Conservation (phyloP, 495 filamentous ascomycete genomes). For the Stereocaulon alpinum region DNA sequence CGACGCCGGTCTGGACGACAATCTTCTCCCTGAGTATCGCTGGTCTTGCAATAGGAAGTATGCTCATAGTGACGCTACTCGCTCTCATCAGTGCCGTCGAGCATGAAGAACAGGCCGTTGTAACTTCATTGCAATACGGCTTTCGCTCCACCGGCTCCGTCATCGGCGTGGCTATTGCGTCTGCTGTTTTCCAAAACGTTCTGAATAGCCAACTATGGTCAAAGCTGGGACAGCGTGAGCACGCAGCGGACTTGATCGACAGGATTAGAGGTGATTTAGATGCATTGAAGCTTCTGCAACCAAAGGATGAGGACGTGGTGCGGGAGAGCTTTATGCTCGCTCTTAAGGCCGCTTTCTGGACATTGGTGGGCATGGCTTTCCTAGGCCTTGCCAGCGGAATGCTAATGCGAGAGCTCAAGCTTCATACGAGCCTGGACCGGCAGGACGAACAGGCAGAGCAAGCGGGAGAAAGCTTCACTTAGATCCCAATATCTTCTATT, state of each 20-base stretch:
- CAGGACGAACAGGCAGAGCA: neutral
- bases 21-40: conserved; percentile 58
- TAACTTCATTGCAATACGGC: conserved; percentile 74
- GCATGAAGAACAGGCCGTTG: conserved; percentile 71
- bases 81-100: conserved; percentile 72
- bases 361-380: conserved; percentile 40
- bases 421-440: neutral
- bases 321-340: conserved; percentile 51
- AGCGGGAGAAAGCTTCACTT: neutral
- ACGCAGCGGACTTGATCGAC: conserved; percentile 48
- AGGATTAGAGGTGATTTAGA: conserved; percentile 50
- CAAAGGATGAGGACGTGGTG: conserved; percentile 48
- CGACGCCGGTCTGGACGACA: conserved; percentile 49
- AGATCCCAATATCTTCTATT: neutral
- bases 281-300: conserved; percentile 47
- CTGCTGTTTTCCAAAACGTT: conserved; percentile 72
- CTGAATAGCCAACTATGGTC: conserved; percentile 25
- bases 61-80: conserved; percentile 69
- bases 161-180: conserved; percentile 69
- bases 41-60: conserved; percentile 63
- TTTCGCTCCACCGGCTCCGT: conserved; percentile 74
- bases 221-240: conserved; percentile 28
- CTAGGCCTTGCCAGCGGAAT: conserved; percentile 41
- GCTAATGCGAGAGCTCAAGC: conserved; percentile 46
- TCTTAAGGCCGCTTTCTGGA: conserved; percentile 54